phyloP scores from a whole-genome alignment of 805 yeast genomes.

The Ogataea parapolymorpha region DNA sequence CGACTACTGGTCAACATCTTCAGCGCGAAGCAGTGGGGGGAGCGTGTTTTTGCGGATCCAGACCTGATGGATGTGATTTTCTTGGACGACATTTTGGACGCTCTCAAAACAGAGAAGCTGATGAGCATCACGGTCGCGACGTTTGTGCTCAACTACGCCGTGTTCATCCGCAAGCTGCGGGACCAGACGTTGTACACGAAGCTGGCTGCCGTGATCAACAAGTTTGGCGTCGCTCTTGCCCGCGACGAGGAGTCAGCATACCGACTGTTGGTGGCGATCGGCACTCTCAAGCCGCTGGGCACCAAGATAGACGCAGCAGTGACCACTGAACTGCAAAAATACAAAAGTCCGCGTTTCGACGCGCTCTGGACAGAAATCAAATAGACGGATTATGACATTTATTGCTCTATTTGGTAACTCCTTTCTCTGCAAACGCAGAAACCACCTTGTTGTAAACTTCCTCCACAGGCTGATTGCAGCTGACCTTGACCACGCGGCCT shows the following conservation, averaged over 20 bases:
- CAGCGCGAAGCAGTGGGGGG: conserved; percentile 45
- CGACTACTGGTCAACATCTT: conserved; percentile 58
- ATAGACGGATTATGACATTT: neutral
- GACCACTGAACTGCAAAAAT: conserved; percentile 8
- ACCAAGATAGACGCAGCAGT: conserved; percentile 9
- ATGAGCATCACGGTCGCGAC: conserved; percentile 44
- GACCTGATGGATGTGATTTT: conserved; percentile 39
- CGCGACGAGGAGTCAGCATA: conserved; percentile 64
- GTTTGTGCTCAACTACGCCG: conserved; percentile 46
- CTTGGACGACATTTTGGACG: conserved; percentile 21
- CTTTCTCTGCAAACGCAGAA: conserved; percentile 53
- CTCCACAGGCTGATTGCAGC: conserved; percentile 79
- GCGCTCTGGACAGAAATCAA: conserved; percentile 22
- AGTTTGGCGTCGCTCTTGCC: conserved; percentile 12
- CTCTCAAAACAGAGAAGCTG: conserved; percentile 27
- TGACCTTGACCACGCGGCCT: conserved; percentile 70
- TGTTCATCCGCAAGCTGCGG: conserved; percentile 33
- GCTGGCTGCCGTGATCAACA: conserved; percentile 23
- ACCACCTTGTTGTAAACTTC: conserved; percentile 69
- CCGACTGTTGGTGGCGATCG: conserved; percentile 58
- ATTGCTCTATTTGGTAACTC: conserved; percentile 18
- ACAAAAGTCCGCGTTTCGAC: conserved; percentile 20
- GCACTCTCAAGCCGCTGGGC: conserved; percentile 43
- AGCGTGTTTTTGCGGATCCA: conserved; percentile 39
- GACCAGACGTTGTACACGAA: conserved; percentile 28